Conservation (phyloP, 225 moss, liverwort and hornwort genomes). For the Straminergon stramineum region DNA sequence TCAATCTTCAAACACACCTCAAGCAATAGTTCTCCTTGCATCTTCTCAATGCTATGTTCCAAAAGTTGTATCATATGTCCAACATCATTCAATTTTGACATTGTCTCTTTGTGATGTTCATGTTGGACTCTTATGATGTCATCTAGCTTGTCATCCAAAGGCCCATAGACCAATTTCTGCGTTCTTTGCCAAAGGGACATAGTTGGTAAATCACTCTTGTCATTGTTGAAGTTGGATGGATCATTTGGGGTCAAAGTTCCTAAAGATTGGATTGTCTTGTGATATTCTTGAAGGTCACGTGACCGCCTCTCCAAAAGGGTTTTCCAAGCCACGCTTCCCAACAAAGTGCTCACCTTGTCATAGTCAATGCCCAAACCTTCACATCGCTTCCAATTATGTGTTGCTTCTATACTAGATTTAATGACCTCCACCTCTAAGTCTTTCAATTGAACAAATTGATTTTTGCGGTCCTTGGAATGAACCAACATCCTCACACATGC, state of each 20-base stretch:
- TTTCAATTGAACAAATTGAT: too few species aligned
- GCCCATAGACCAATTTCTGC: not conserved
- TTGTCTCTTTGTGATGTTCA: not conserved
- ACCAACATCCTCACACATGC: rapidly evolving
- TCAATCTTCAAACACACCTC: not conserved
- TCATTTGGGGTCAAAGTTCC: too few species aligned
- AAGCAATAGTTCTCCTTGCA: not conserved
- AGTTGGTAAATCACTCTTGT: not conserved
- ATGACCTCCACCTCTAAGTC: not conserved
- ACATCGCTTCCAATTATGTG: not conserved
- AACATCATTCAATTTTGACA: not conserved
- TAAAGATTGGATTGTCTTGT: not conserved
- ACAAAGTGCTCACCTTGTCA: not conserved
- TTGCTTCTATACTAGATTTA: not conserved
- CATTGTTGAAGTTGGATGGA: not conserved
- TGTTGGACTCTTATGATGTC: not conserved
- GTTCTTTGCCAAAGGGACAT: not conserved
- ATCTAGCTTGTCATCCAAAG: not conserved
- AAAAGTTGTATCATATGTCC: not conserved
- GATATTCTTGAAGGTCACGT: not conserved
- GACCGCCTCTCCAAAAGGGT: not conserved
- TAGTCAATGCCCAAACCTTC: not conserved
- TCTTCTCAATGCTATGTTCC: not conserved
- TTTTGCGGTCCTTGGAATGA: not conserved
- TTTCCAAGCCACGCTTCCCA: not conserved